These are phyloP conservation scores for Naganishia vaughanmartiniae DNA, from an alignment of 768 basidiomycete species.

Conservation along the genomic window DNA sequence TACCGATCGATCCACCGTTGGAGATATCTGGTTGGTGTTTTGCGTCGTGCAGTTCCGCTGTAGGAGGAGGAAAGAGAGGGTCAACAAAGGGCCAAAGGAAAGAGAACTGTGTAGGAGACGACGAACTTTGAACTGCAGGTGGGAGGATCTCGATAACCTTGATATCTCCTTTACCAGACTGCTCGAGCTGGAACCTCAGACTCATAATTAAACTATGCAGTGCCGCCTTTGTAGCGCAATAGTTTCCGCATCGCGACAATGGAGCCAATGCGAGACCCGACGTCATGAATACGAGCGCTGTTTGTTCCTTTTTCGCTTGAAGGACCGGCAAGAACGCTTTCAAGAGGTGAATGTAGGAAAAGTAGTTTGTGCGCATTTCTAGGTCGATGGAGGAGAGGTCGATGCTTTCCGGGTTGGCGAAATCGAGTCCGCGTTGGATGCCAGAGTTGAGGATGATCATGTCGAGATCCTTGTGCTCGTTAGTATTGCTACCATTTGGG, in stretches of 20 bases:
- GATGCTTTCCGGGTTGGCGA: conserved; percentile 28
- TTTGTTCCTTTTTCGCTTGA: conserved; percentile 24
- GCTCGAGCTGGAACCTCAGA: conserved; percentile 28
- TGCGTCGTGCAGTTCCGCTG: conserved; percentile 32
- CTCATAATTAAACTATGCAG: conserved; percentile 29
- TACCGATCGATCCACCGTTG: conserved; percentile 27
- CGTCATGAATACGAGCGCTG: conserved; percentile 24
- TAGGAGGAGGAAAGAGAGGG: not conserved
- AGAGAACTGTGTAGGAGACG: not conserved
- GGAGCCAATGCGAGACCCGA: conserved; percentile 28
- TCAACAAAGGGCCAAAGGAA: not conserved
- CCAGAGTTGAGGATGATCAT: conserved; percentile 31
- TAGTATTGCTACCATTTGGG: not conserved
- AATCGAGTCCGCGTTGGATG: conserved; percentile 32
- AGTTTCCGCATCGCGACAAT: conserved; percentile 30
- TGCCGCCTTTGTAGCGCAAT: conserved; percentile 32
- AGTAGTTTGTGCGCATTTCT: conserved; percentile 33
- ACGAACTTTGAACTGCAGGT: conserved; percentile 28
- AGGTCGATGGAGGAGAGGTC: conserved; percentile 25
- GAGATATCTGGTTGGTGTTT: conserved; percentile 32
- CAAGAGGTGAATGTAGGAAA: conserved; percentile 25
- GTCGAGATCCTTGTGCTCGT: conserved; percentile 23
- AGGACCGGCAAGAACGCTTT: conserved; percentile 30
- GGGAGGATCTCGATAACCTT: conserved; percentile 34
- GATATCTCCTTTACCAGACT: conserved; percentile 14